These are phyloP conservation scores for Forsythia suspensa DNA, from an alignment of 257 asterid genomes.

Conservation along the genomic window DNA sequence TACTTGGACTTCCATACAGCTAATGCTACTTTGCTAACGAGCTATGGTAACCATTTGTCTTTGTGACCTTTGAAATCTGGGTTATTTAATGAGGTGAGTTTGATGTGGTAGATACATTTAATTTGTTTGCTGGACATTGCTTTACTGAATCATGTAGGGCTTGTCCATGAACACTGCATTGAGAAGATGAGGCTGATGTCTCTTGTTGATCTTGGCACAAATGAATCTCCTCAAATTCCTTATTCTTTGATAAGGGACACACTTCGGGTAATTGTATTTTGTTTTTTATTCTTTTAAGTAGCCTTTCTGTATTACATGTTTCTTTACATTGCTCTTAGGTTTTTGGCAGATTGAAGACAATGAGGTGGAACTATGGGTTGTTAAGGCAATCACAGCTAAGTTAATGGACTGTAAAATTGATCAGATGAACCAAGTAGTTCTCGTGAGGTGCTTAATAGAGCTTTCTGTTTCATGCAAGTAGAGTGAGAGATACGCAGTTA, in stretches of 20 bases:
- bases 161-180: constrained; percentile 82
- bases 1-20: constrained; percentile 71
- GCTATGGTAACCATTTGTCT: constrained; percentile 49
- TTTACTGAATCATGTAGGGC: constrained; percentile 50
- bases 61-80: neutral
- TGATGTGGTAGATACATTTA: neutral
- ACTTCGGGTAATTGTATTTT: constrained; percentile 49
- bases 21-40: constrained; percentile 52
- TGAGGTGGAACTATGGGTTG: constrained; percentile 89
- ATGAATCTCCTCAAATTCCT: constrained; percentile 74
- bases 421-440: constrained; percentile 77
- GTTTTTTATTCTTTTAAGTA: neutral
- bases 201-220: constrained; percentile 66
- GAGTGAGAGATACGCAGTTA: neutral
- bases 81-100: neutral
- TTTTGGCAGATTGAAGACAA: constrained; percentile 63
- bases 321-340: neutral
- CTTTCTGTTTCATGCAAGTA: neutral
- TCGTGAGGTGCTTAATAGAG: constrained; percentile 57
- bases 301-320: constrained; percentile 16
- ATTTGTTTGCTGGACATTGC: constrained; percentile 16
- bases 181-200: constrained; percentile 88
- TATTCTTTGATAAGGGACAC: constrained; percentile 69
- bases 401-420: constrained; percentile 85
- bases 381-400: constrained; percentile 84